These are phyloP conservation scores for Patellaria atrata DNA, from an alignment of 495 filamentous ascomycete species.

Conservation along the genomic window DNA sequence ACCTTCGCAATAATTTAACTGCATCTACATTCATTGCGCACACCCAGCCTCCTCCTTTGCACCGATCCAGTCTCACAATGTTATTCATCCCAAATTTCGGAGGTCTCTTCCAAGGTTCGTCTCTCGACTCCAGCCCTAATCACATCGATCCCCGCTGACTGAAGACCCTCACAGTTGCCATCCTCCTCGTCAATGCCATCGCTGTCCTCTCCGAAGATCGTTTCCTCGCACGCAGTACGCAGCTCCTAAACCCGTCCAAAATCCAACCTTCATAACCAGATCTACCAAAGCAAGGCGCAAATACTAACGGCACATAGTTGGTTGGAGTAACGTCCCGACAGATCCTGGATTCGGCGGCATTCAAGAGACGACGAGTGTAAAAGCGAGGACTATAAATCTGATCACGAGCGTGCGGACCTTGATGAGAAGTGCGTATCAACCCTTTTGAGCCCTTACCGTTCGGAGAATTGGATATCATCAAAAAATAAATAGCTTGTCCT, in stretches of 20 bases:
- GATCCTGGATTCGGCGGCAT: constrained; percentile 64
- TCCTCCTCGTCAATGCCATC: constrained; percentile 87
- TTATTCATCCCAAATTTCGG: constrained; percentile 57
- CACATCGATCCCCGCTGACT: constrained; percentile 10
- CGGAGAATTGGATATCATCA: too few relatives aligned
- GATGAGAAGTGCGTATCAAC: constrained; percentile 68
- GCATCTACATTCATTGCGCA: too few relatives aligned
- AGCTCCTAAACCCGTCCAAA: constrained; percentile 3
- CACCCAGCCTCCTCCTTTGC: too few relatives aligned
- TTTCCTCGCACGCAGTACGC: constrained; percentile 85
- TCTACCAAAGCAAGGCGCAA: background rate
- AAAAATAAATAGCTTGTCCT: too few relatives aligned
- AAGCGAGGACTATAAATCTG: constrained; percentile 74
- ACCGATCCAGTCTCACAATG: constrained; percentile 38
- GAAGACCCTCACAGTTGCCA: constrained; percentile 38
- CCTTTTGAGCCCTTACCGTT: background rate
- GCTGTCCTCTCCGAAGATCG: constrained; percentile 94
- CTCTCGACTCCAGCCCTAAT: constrained; percentile 4
- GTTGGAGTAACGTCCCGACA: constrained; percentile 51
- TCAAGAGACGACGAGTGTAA: constrained; percentile 62
- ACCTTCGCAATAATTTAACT: too few relatives aligned
- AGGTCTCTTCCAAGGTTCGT: constrained; percentile 55
- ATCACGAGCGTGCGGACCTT: constrained; percentile 82
- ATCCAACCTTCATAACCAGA: background rate
- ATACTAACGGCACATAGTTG: constrained; percentile 39